Evolutionary conservation across 2,329 filamentous ascomycete species (phyloP), one percentile per base, ranked within the genome.

Genomic region (Aspergillus intermedius): DNA sequence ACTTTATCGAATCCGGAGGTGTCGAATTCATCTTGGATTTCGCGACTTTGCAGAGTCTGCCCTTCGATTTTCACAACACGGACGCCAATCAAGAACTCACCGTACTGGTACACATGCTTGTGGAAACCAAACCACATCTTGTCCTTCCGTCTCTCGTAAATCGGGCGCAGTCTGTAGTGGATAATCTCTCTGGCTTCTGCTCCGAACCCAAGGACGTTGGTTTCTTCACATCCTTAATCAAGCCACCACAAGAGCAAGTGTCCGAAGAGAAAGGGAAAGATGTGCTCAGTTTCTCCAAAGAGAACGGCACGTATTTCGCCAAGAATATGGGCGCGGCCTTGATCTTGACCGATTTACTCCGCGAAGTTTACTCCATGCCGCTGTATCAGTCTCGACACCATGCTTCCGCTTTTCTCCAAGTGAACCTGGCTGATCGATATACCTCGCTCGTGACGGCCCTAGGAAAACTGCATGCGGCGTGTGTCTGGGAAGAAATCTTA

Each of bases 401-500:
- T 45, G 74, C 73, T 8, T 79, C 82, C 25, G 79, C 85, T 9
- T 87, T 96, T 60, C 82, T 81, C 47, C 79, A 82, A 22, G 79
- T 94, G 57, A 95, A 95, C 61, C 78, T 95, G 19, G 88, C 84
- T 28, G 91, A 97, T 65, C 84, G 88, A 64, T 95, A 95, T 63
- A 75, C 82, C 41, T 71, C 76, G n/a, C 73, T 96, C 34, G 78
- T 95, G 21, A 79, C 82, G 53, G 82, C 83, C 22, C 77, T 97
- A 30, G 90, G 89, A 3, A 83, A 83, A 21, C 73, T 98, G 13
- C 79, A 96, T 55, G 81, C 87, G 39, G 84, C 85, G 46, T 87
- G 89, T 50, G 77, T 95, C n/a, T 85, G 84, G 67, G 91, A 98
- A 67, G 87, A 94, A 55, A 86, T 91, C 32, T 74, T 84, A 0